Percentiles rank a stretch among this genome's conserved stretches.
Conservation (phyloP, 2,329 filamentous ascomycete species). For the Podosphaera fusca region DNA sequence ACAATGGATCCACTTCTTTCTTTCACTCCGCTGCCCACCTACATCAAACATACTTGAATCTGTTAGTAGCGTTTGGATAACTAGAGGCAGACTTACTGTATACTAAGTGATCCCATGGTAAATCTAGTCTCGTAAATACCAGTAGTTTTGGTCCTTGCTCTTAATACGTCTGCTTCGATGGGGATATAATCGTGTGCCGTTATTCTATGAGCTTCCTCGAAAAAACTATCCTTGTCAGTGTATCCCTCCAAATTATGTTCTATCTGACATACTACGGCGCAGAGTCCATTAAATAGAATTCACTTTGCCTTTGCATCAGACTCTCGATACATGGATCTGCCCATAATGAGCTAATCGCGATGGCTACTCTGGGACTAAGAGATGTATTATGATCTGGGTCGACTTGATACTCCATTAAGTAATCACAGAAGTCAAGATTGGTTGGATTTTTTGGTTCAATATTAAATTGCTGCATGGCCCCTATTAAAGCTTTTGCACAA, state of each 20-base stretch:
- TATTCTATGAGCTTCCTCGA: conserved; percentile 77
- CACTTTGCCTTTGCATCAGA: conserved; percentile 80
- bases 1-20: conserved; percentile 99
- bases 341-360: conserved; percentile 74
- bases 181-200: conserved; percentile 68
- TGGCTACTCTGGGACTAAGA: conserved; percentile 58
- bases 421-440: conserved; percentile 54
- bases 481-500: conserved; percentile 82
- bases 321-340: conserved; percentile 62
- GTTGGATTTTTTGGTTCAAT: conserved; percentile 52
- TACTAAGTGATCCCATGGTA: conserved; percentile 94
- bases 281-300: conserved; percentile 98
- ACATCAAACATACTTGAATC: conserved; percentile 85
- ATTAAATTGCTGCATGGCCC: conserved; percentile 76
- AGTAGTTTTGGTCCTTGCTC: conserved; percentile 91
- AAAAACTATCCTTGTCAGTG: conserved; percentile 44
- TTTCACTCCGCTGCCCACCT: conserved; percentile 84
- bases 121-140: conserved; percentile 98
- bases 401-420: conserved; percentile 66
- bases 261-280: conserved; percentile 57
- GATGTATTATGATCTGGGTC: conserved; percentile 74
- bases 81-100: conserved; percentile 47
- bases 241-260: not conserved
- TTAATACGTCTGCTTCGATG: conserved; percentile 80
- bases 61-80: conserved; percentile 7